A percentile compares a stretch with the other conserved stretches of the same genome.
phyloP scores from a whole-genome alignment of 2,329 filamentous ascomycete species.

The Exophiala sideris region DNA sequence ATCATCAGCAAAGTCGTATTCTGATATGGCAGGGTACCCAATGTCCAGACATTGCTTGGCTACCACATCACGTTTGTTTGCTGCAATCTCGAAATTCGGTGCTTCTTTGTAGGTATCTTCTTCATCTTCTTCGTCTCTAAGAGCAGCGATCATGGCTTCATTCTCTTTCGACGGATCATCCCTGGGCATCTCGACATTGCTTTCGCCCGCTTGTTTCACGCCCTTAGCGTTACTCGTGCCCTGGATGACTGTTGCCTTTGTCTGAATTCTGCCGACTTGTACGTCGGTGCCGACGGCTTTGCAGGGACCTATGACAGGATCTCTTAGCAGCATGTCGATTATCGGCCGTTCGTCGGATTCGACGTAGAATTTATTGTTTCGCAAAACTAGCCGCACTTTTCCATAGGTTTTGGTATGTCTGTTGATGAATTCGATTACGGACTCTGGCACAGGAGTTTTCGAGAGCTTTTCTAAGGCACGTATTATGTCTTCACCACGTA shows the following conservation, averaged over 20 bases:
- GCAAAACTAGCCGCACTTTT: slow-evolving; percentile 91
- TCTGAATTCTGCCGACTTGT: slow-evolving; percentile 77
- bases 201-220: slow-evolving; percentile 66
- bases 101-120: slow-evolving; percentile 84
- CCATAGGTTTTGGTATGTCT: slow-evolving; percentile 86
- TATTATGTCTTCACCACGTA: slow-evolving; percentile 85
- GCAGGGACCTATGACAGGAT: slow-evolving; percentile 74
- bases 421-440: slow-evolving; percentile 74
- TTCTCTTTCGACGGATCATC: slow-evolving; percentile 24
- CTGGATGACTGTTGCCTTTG: slow-evolving; percentile 84
- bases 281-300: slow-evolving; percentile 73
- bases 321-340: slow-evolving; percentile 80
- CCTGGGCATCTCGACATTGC: slow-evolving; percentile 29
- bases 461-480: slow-evolving; percentile 81
- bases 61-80: slow-evolving; percentile 77
- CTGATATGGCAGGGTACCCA: slow-evolving; percentile 82
- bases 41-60: slow-evolving; percentile 87
- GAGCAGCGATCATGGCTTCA: slow-evolving; percentile 56
- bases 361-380: slow-evolving; percentile 90
- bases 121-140: slow-evolving; percentile 71
- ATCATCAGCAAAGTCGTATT: slow-evolving; percentile 96
- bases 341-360: slow-evolving; percentile 87
- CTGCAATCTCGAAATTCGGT: slow-evolving; percentile 87
- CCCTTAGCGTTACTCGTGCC: slow-evolving; percentile 92
- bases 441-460: slow-evolving; percentile 81